These are phyloP conservation scores for Backusella morwellensis DNA, from an alignment of 192 early-diverging fungal species.

Conservation along the genomic window DNA sequence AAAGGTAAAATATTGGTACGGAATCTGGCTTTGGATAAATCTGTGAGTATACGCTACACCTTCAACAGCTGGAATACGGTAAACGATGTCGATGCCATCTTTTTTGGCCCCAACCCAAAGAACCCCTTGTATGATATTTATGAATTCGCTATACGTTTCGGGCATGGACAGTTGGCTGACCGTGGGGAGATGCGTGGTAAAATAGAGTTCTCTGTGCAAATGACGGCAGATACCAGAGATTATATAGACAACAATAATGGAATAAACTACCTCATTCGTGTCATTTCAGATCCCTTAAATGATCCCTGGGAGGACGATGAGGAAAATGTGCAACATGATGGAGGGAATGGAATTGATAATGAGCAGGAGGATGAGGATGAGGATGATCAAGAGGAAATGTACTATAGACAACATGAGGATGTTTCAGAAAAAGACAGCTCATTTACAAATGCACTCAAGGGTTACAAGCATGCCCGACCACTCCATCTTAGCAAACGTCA, in stretches of 20 bases:
- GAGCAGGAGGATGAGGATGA: slow-evolving; percentile 4
- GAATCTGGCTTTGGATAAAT: slow-evolving; percentile 85
- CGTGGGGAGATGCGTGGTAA: slow-evolving; percentile 32
- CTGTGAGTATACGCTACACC: slow-evolving; percentile 80
- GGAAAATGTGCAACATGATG: neutral
- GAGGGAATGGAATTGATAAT: neutral
- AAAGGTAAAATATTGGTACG: slow-evolving; percentile 71
- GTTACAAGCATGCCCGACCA: neutral
- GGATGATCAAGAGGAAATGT: neutral
- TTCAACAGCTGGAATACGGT: slow-evolving; percentile 76
- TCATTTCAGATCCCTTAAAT: slow-evolving; percentile 9
- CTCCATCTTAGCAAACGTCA: neutral
- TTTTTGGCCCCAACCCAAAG: slow-evolving; percentile 43
- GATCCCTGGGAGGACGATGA: neutral
- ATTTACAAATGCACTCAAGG: slow-evolving; percentile 10
- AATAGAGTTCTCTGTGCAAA: slow-evolving; percentile 61
- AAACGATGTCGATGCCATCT: slow-evolving; percentile 62
- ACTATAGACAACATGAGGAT: neutral
- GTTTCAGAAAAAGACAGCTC: slow-evolving; percentile 3
- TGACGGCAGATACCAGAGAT: slow-evolving; percentile 63
- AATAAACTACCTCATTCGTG: slow-evolving; percentile 67
- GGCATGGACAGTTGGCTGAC: slow-evolving; percentile 4
- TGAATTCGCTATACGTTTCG: slow-evolving; percentile 39
- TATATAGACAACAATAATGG: slow-evolving; percentile 92
- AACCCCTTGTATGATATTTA: slow-evolving; percentile 63